A percentile compares a stretch with the other conserved stretches of the same genome.
phyloP scores from a whole-genome alignment of 768 basidiomycete species.

The Leccinum truebloodii region DNA sequence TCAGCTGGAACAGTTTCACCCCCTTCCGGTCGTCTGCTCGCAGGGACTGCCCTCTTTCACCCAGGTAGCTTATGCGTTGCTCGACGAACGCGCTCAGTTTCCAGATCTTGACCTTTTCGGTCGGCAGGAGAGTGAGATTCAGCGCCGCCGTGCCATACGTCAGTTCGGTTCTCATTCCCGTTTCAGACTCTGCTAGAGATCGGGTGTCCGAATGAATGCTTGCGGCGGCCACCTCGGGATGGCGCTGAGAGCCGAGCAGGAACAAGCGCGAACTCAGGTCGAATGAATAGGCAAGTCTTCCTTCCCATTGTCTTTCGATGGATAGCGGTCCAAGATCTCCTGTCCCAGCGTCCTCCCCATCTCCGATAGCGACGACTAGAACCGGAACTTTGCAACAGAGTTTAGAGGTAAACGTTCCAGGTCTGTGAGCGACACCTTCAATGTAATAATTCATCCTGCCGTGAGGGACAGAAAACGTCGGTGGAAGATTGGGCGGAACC shows the following conservation, averaged over 20 bases:
- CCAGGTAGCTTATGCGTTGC: conserved; percentile 35
- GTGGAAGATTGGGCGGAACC: conserved; percentile 79
- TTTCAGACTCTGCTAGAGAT: neutral
- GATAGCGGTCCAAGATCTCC: conserved; percentile 74
- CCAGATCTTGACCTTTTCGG: conserved; percentile 85
- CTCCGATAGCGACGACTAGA: conserved; percentile 78
- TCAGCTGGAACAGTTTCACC: conserved; percentile 21
- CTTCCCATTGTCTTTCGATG: conserved; percentile 90
- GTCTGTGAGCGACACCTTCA: conserved; percentile 81
- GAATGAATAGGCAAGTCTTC: conserved; percentile 81
- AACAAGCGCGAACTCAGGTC: conserved; percentile 78
- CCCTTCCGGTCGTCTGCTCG: conserved; percentile 11
- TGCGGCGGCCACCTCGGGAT: neutral
- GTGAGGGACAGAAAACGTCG: conserved; percentile 71
- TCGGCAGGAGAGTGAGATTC: conserved; percentile 78
- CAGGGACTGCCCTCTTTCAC: neutral
- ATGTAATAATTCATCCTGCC: conserved; percentile 80
- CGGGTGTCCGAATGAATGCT: neutral
- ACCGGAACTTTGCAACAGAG: conserved; percentile 72
- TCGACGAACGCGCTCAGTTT: conserved; percentile 73
- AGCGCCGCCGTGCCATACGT: conserved; percentile 66
- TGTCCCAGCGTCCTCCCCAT: conserved; percentile 52
- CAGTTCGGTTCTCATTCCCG: conserved; percentile 14
- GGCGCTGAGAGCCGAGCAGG: conserved; percentile 58
- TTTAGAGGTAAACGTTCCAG: conserved; percentile 82